Evolutionary conservation across 805 yeast genomes (phyloP).

Genomic region (Kluyveromyces dobzhanskii): DNA sequence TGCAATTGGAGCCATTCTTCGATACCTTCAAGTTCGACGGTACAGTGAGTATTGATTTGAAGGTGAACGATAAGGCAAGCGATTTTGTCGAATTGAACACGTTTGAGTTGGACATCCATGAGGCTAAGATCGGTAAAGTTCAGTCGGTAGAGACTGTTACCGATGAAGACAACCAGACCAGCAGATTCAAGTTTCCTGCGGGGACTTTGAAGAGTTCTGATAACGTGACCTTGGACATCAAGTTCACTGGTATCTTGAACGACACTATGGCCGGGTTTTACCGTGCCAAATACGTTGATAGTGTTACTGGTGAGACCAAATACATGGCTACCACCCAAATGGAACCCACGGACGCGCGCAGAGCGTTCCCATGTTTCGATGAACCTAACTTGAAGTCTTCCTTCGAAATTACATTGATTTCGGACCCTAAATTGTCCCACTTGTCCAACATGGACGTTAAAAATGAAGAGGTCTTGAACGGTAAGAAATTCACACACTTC

Average conservation of each 20-base stretch:
- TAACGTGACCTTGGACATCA: constrained; percentile 38
- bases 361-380: constrained; percentile 83
- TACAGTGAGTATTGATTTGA: constrained; percentile 43
- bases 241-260: constrained; percentile 56
- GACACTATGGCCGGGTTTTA: constrained; percentile 81
- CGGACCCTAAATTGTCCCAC: constrained; percentile 47
- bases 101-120: constrained; percentile 53
- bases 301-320: constrained; percentile 52
- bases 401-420: constrained; percentile 55
- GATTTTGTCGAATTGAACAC: constrained; percentile 48
- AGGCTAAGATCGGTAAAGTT: constrained; percentile 34
- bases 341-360: constrained; percentile 81
- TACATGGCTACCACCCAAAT: constrained; percentile 78
- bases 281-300: constrained; percentile 52
- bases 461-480: constrained; percentile 36
- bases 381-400: constrained; percentile 76
- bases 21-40: constrained; percentile 54
- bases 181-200: constrained; percentile 48
- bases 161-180: constrained; percentile 53
- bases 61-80: constrained; percentile 39
- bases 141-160: constrained; percentile 33
- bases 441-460: constrained; percentile 64
- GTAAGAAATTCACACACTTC: constrained; percentile 50
- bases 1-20: constrained; percentile 56
- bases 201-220: constrained; percentile 33